These are phyloP conservation scores for Metarhizium robertsii DNA, from an alignment of 2,329 filamentous ascomycete genomes.

Conservation along the genomic window DNA sequence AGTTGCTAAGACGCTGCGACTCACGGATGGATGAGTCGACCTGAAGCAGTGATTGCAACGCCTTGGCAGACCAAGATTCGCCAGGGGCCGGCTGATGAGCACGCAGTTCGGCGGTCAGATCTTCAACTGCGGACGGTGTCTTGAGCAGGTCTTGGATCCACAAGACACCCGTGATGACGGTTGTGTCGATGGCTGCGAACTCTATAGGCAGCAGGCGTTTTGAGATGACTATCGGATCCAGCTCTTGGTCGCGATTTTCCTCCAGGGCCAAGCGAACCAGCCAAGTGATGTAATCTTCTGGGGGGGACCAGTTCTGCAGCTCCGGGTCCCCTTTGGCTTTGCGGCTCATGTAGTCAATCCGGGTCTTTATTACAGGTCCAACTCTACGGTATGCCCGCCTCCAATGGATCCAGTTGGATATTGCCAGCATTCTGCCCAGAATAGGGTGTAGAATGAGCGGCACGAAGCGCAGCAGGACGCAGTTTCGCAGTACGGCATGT, in stretches of 20 bases:
- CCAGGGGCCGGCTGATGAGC: slow-evolving; percentile 17
- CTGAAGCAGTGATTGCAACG: slow-evolving; percentile 31
- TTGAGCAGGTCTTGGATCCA: slow-evolving; percentile 37
- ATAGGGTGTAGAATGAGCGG: slow-evolving; percentile 40
- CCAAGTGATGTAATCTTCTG: slow-evolving; percentile 51
- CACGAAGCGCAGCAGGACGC: slow-evolving; percentile 34
- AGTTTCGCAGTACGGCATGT: slow-evolving; percentile 35
- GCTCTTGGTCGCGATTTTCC: slow-evolving; percentile 32
- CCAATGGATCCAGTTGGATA: slow-evolving; percentile 39
- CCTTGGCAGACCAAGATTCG: slow-evolving; percentile 34
- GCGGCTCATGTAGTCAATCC: slow-evolving; percentile 35
- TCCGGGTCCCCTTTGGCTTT: slow-evolving; percentile 29
- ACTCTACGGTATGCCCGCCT: slow-evolving; percentile 28
- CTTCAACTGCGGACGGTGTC: slow-evolving; percentile 27
- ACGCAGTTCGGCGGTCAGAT: slow-evolving; percentile 33
- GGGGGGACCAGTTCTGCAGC: slow-evolving; percentile 31
- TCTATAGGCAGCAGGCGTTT: slow-evolving; percentile 44
- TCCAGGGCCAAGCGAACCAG: slow-evolving; percentile 39
- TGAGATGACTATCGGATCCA: slow-evolving; percentile 37
- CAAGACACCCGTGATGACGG: slow-evolving; percentile 39
- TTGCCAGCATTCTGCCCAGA: slow-evolving; percentile 32
- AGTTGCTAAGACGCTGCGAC: slow-evolving; percentile 39
- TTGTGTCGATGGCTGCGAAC: slow-evolving; percentile 52
- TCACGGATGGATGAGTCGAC: slow-evolving; percentile 45
- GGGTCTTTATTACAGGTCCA: slow-evolving; percentile 38